Evolutionary conservation across 768 basidiomycete genomes (phyloP).

Genomic region (Dioszegia aurantiaca): DNA sequence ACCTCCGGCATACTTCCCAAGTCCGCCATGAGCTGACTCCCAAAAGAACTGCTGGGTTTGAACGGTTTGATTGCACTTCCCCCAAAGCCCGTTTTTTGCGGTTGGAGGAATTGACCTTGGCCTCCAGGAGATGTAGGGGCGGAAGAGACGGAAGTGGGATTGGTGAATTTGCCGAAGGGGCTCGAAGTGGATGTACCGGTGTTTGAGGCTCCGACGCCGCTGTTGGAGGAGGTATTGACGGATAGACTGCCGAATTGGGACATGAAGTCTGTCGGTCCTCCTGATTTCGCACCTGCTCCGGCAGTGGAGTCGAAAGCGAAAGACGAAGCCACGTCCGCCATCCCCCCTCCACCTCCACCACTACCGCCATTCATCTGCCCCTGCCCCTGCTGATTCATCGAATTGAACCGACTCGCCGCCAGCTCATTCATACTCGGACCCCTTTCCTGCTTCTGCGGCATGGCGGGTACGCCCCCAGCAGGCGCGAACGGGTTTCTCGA

Average conservation of each 20-base stretch:
- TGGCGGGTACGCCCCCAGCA: constrained; percentile 59
- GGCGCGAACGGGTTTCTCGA: constrained; percentile 92
- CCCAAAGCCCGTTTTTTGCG: constrained; percentile 59
- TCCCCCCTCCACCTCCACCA: constrained; percentile 17
- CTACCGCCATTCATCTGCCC: constrained; percentile 12
- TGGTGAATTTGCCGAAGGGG: constrained; percentile 55
- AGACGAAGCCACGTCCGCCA: constrained; percentile 43
- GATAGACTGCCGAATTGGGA: constrained; percentile 32
- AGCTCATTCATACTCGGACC: constrained; percentile 79
- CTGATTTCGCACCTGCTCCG: not conserved
- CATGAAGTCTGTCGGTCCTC: constrained; percentile 22
- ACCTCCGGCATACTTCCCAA: constrained; percentile 67
- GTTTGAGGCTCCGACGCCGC: constrained; percentile 43
- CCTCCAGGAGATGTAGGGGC: constrained; percentile 26
- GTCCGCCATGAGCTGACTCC: constrained; percentile 68
- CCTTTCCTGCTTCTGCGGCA: constrained; percentile 60
- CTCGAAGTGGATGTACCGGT: constrained; percentile 49
- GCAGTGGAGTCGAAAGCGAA: constrained; percentile 29
- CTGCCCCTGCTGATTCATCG: constrained; percentile 13
- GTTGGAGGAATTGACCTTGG: constrained; percentile 47
- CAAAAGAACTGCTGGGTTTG: constrained; percentile 77
- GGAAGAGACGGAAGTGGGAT: constrained; percentile 43
- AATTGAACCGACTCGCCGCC: constrained; percentile 55
- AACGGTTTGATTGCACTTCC: constrained; percentile 67
- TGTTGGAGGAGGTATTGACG: constrained; percentile 1